These are phyloP conservation scores for Beauveria rudraprayagi DNA, from an alignment of 2,329 filamentous ascomycete species.

Conservation along the genomic window DNA sequence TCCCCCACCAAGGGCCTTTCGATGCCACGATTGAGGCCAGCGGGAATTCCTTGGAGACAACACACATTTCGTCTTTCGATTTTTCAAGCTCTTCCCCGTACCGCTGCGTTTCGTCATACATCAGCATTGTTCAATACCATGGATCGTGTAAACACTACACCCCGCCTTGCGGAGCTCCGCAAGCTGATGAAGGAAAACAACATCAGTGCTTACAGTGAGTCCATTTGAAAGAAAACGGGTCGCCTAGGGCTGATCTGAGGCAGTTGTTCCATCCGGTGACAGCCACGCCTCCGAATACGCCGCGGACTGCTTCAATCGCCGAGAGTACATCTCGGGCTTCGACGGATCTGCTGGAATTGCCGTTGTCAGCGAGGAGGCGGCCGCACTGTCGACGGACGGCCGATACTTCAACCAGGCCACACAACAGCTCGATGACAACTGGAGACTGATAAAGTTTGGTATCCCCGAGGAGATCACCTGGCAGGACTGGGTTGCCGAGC, in stretches of 20 bases:
- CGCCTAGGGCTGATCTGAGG: conserved; percentile 11
- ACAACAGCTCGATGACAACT: conserved; percentile 85
- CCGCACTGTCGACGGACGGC: conserved; percentile 87
- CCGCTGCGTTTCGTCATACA: background rate
- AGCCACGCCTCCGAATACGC: conserved; percentile 98
- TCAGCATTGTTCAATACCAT: conserved; percentile 15
- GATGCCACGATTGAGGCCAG: conserved; percentile 3
- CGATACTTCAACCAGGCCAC: conserved; percentile 96
- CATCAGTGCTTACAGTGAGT: conserved; percentile 83
- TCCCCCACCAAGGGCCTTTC: background rate
- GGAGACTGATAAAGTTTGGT: conserved; percentile 86
- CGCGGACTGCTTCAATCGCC: conserved; percentile 84
- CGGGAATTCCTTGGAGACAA: conserved; percentile 2
- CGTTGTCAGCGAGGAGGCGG: conserved; percentile 77
- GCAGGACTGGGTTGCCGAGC: conserved; percentile 90
- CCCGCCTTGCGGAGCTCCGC: conserved; percentile 68
- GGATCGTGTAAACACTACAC: conserved; percentile 60
- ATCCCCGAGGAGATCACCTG: conserved; percentile 91
- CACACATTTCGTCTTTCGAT: background rate
- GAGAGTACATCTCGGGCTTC: conserved; percentile 89
- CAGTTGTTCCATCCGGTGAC: conserved; percentile 94
- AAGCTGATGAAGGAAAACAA: conserved; percentile 80
- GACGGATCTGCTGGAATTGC: conserved; percentile 91
- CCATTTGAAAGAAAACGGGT: background rate
- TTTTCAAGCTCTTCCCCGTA: background rate